Base-by-base conservation (phyloP, 139 green algal genomes). In the Monoraphidium neglectum region DNA sequence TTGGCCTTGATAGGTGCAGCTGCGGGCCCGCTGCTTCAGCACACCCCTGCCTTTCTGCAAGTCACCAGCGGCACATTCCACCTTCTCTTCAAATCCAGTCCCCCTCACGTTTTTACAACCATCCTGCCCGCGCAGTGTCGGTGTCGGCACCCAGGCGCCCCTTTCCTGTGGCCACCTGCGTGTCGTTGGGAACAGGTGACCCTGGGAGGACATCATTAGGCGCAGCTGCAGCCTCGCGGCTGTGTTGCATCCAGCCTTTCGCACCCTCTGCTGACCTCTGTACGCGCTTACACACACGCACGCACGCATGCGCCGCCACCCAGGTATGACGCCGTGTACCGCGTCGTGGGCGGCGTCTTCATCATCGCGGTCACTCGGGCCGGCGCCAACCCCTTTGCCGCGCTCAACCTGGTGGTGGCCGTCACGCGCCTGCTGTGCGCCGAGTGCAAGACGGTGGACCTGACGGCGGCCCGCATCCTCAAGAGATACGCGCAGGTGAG, bases 401-500 rank as follows among this genome's bases (percentile, higher is more conserved):
- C 36, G 43, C 54, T 80, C 54, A 74, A 74, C 38, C 75, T 80
- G 4, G 66, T 38, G 32, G 33, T 37, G 16, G 65, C 65, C 3
- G 63, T 80, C 65, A 70, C 49, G 30, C 36, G 75, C 33, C 51
- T 80, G 53, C 75, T 80, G 53, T 65, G 73, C 40, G 66, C 66
- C 13, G 75, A 80, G 56, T 64, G 36, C 15, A 80, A 80, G 37
- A 75, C 49, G 53, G 33, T 80, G 4, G 75, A 75, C 40, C 33
- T 80, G 1, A 70, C 75, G 26, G 37, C 54, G 8, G 65, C 73
- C n/a, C 38, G 66, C 4, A 16, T 80, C 28, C 38, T 70, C 2
- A 74, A 74, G 65, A 68, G 54, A n/a, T 80, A 75, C 72, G 75
- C 75, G 32, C 75, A 75, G 75, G 75, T 79, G 23, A 0, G 71